Percentiles rank a stretch among this genome's conserved stretches.
phyloP scores from a whole-genome alignment of 306 rosid species.

The Inga oerstediana region DNA sequence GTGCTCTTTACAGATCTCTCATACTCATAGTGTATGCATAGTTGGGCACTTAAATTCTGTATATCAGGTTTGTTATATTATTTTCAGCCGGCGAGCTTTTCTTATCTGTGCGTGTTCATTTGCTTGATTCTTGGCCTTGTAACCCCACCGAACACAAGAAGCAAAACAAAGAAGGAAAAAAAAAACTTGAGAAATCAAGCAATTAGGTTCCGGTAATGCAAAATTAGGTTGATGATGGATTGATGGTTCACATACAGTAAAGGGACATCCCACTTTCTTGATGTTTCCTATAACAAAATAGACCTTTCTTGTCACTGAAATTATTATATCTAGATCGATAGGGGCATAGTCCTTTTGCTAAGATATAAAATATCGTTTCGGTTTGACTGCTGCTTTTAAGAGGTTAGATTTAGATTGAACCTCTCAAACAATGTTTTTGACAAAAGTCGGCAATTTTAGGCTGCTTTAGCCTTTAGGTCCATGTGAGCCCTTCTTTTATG shows the following conservation, averaged over 20 bases:
- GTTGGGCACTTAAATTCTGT: conserved; percentile 30
- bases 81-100: conserved; percentile 6
- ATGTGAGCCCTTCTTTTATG: conserved; percentile 51
- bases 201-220: neutral
- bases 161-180: conserved; percentile 1
- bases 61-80: conserved; percentile 39
- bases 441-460: conserved; percentile 59
- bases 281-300: neutral
- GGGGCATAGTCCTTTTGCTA: neutral
- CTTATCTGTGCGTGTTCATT: conserved; percentile 14
- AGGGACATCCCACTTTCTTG: neutral
- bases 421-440: conserved; percentile 49
- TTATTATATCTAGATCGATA: conserved; percentile 17
- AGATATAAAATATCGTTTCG: conserved; percentile 20
- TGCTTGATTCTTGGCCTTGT: conserved; percentile 3
- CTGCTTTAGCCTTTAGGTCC: conserved; percentile 60
- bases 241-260: neutral
- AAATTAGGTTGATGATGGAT: neutral
- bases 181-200: neutral
- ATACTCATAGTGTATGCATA: conserved; percentile 17
- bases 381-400: conserved; percentile 21
- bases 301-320: neutral
- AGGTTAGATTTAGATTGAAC: conserved; percentile 37
- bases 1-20: conserved; percentile 9
- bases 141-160: neutral